phyloP scores from a whole-genome alignment of 305 asterid species.

The Rubia occidens region DNA sequence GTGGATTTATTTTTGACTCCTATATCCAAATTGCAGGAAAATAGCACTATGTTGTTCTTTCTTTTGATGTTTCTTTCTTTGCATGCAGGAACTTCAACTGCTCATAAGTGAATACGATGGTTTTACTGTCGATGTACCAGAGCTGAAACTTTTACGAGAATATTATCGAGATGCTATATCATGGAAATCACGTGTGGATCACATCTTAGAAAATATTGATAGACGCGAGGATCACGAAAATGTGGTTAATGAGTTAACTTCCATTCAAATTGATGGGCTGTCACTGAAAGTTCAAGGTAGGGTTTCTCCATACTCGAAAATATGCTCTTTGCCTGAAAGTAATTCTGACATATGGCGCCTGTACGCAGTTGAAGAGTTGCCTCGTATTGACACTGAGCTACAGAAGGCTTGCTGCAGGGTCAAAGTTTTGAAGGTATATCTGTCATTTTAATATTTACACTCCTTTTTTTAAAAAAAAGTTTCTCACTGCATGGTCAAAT shows the following conservation, averaged over 20 bases:
- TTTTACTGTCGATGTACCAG: slow-evolving; percentile 61
- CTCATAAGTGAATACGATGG: slow-evolving; percentile 56
- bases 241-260: slow-evolving; percentile 53
- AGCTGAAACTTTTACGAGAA: slow-evolving; percentile 62
- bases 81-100: slow-evolving; percentile 50
- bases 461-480: background rate
- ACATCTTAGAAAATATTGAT: slow-evolving; percentile 40
- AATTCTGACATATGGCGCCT: background rate
- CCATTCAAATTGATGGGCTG: slow-evolving; percentile 55
- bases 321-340: background rate
- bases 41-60: background rate
- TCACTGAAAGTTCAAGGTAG: slow-evolving; percentile 67
- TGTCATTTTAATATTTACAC: background rate
- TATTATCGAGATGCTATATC: slow-evolving; percentile 55
- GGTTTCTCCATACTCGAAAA: background rate
- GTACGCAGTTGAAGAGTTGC: slow-evolving; percentile 58
- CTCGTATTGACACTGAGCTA: slow-evolving; percentile 65
- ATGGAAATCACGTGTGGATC: slow-evolving; percentile 64
- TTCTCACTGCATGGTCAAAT: background rate
- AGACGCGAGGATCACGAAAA: slow-evolving; percentile 70
- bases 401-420: slow-evolving; percentile 75
- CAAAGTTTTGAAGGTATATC: slow-evolving; percentile 62
- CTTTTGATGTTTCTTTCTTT: background rate
- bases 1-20: slow-evolving; percentile 16
- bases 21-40: slow-evolving; percentile 8